Conservation (phyloP, 441 rosid genomes). For the Erodium texanum region DNA sequence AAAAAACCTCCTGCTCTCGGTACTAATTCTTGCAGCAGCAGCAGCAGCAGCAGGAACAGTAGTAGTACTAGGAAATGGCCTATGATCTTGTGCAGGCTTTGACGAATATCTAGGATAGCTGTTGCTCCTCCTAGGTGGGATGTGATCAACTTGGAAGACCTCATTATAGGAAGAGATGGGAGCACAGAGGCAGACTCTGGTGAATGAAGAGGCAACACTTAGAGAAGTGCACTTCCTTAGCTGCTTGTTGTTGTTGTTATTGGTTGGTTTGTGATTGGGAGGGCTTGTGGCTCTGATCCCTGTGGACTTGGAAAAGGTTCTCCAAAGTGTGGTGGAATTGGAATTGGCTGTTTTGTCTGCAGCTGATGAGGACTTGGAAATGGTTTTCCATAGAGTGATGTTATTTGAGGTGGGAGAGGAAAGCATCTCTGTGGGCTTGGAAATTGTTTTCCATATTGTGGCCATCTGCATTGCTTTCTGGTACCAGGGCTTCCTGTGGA, state of each 20-base stretch:
- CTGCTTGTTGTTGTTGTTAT: conserved; percentile 14
- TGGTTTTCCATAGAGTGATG: conserved; percentile 2
- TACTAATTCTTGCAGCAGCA: conserved; percentile 30
- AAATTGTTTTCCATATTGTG: conserved; percentile 1
- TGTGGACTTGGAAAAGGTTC: no score
- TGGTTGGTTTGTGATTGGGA: background rate
- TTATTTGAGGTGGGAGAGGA: conserved; percentile 1
- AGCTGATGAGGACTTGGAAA: background rate
- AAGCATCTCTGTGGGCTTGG: background rate
- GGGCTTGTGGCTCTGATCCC: background rate
- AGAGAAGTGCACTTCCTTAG: conserved; percentile 65
- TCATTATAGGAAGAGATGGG: conserved; percentile 85
- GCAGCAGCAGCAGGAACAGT: background rate
- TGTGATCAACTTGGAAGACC: conserved; percentile 47
- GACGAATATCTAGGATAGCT: conserved; percentile 62
- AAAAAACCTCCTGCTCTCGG: conserved; percentile 64
- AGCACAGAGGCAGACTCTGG: conserved; percentile 80
- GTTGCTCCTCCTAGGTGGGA: conserved; percentile 79
- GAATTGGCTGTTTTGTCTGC: no score
- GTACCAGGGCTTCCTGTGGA: background rate
- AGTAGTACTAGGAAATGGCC: background rate
- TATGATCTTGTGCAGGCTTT: conserved; percentile 32
- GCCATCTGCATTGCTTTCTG: conserved; percentile 3
- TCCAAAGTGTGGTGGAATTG: no score
- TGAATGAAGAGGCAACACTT: conserved; percentile 64